phyloP scores from a whole-genome alignment of 768 basidiomycete species.

The Tylopilus sp. region DNA sequence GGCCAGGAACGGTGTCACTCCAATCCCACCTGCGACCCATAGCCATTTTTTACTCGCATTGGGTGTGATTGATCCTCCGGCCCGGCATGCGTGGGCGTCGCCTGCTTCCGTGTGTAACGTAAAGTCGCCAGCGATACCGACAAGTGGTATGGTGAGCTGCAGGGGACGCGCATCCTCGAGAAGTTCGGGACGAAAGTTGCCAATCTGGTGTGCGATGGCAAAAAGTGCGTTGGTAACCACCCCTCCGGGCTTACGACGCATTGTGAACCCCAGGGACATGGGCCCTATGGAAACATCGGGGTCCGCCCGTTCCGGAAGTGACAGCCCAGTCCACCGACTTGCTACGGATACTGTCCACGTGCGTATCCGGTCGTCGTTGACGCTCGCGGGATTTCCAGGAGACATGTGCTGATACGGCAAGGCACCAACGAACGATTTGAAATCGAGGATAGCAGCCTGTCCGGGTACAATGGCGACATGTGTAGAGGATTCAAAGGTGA shows the following conservation, averaged over 20 bases:
- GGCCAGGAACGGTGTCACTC: conserved; percentile 61
- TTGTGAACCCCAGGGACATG: conserved; percentile 43
- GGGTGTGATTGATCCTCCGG: background rate
- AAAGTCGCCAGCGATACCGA: conserved; percentile 56
- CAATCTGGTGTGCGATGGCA: conserved; percentile 41
- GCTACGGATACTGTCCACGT: conserved; percentile 58
- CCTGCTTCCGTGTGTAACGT: conserved; percentile 25
- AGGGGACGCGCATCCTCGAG: conserved; percentile 40
- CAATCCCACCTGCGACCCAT: conserved; percentile 64
- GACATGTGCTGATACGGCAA: conserved; percentile 55
- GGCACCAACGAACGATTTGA: conserved; percentile 48
- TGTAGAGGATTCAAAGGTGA: conserved; percentile 43
- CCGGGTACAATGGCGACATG: conserved; percentile 40
- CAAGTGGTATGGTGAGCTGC: conserved; percentile 39
- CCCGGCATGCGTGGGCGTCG: background rate
- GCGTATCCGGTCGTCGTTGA: conserved; percentile 63
- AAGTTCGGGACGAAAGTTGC: conserved; percentile 37
- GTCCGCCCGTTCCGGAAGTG: background rate
- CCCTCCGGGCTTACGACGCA: conserved; percentile 55
- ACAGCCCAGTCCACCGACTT: conserved; percentile 14
- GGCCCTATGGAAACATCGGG: background rate
- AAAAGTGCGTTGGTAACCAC: conserved; percentile 54
- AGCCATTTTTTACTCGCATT: conserved; percentile 31
- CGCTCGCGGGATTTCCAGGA: conserved; percentile 40
- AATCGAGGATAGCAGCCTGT: conserved; percentile 55